Conservation (phyloP, 208 protist species). For the Sergeia podlipaevii region DNA sequence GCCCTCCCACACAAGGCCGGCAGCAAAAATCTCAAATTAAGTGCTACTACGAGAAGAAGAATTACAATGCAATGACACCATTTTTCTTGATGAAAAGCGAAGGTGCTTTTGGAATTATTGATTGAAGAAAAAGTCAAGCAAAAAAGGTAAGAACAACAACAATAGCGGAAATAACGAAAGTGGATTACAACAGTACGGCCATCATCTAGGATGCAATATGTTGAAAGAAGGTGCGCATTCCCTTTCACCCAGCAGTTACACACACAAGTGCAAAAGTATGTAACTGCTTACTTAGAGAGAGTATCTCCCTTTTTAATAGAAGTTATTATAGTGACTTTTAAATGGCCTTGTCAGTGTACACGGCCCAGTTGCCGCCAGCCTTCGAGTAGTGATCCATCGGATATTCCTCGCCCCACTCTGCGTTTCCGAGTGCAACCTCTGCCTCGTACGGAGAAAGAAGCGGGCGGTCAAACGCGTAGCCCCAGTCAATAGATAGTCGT, state of each 20-base stretch:
- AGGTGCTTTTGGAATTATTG: too few relatives aligned
- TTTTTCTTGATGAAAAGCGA: too few relatives aligned
- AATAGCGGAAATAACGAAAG: constrained; percentile 5
- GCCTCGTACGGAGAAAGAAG: constrained; percentile 97
- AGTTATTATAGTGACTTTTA: constrained; percentile 8
- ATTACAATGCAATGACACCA: too few relatives aligned
- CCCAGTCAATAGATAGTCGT: constrained; percentile 99
- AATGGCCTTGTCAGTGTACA: constrained; percentile 87
- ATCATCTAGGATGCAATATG: too few relatives aligned
- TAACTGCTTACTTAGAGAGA: neutral
- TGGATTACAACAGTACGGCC: too few relatives aligned
- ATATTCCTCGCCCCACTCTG: constrained; percentile 88
- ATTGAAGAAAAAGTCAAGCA: too few relatives aligned
- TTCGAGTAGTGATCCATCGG: constrained; percentile 98
- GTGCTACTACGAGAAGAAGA: too few relatives aligned
- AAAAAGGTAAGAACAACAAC: neutral
- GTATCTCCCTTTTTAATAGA: neutral
- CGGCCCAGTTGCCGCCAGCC: constrained; percentile 90
- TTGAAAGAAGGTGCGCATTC: too few relatives aligned
- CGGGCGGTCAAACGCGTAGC: constrained; percentile 95
- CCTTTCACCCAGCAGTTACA: neutral
- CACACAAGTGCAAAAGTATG: constrained; percentile 1
- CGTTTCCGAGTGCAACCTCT: constrained; percentile 88
- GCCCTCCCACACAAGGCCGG: constrained; percentile 13
- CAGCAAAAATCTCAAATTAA: too few relatives aligned